A percentile compares a stretch with the other conserved stretches of the same genome.
Evolutionary conservation across 305 asterid species (phyloP).

Genomic region (Rubia balearica): DNA sequence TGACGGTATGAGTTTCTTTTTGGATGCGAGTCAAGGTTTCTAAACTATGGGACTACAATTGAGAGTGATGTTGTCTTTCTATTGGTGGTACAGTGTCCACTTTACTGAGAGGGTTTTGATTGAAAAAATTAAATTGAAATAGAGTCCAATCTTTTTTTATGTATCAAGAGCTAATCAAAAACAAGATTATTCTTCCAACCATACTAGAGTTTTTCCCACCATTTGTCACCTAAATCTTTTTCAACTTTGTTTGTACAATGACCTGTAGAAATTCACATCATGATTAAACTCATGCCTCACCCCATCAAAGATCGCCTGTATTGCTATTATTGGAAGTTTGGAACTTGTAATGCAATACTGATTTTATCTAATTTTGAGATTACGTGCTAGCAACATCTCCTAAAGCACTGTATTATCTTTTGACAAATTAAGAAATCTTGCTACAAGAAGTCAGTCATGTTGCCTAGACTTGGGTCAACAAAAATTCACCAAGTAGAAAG

Average conservation of each 20-base stretch:
- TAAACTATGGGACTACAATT: background rate
- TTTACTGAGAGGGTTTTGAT: background rate
- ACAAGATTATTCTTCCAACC: background rate
- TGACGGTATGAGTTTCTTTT: background rate
- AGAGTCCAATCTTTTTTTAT: background rate
- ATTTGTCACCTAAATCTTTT: background rate
- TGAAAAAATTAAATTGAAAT: background rate
- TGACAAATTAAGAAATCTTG: background rate
- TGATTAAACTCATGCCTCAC: background rate
- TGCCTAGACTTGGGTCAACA: background rate
- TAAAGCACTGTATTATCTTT: background rate
- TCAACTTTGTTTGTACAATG: background rate
- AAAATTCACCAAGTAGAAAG: background rate
- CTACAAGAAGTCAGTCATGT: background rate
- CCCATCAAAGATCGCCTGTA: background rate
- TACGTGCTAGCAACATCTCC: background rate
- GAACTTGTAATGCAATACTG: background rate
- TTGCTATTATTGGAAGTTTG: background rate
- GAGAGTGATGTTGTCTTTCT: background rate
- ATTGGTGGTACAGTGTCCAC: background rate
- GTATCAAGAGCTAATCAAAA: background rate
- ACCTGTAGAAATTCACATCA: background rate
- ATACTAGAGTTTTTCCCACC: background rate
- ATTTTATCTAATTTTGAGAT: background rate
- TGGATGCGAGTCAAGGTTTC: conserved; percentile 1